A percentile compares a stretch with the other conserved stretches of the same genome.
Evolutionary conservation across 257 asterid species (phyloP).

Genomic region (Forsythia viridissima): DNA sequence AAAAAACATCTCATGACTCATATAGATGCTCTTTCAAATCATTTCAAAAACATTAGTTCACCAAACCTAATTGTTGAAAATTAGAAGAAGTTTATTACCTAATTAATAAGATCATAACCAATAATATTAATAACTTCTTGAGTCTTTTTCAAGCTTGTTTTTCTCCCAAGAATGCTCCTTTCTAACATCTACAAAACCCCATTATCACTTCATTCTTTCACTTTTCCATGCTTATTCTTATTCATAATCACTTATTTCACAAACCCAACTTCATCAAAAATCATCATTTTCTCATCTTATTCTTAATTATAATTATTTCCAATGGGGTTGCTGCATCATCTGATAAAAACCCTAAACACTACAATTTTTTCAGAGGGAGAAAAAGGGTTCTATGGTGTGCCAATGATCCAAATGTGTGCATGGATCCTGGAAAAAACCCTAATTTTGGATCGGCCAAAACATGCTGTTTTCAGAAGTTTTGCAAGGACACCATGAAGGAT

Average conservation of each 20-base stretch:
- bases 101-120: not conserved
- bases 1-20: not conserved
- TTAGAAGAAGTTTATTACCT: not conserved
- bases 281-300: not conserved
- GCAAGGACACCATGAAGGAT: slow-evolving; percentile 2
- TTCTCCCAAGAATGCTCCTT: not conserved
- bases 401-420: not conserved
- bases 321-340: not conserved
- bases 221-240: not conserved
- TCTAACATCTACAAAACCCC: not conserved
- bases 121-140: not conserved
- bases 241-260: not conserved
- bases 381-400: not conserved
- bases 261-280: not conserved
- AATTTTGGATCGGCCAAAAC: slow-evolving; percentile 1
- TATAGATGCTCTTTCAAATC: not conserved
- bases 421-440: not conserved
- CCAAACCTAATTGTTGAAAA: not conserved
- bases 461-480: not conserved
- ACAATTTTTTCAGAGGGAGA: not conserved
- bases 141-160: not conserved
- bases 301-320: not conserved
- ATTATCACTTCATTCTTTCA: not conserved
- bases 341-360: not conserved
- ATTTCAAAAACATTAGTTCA: not conserved